phyloP scores from a whole-genome alignment of 176 grass and related monocot genomes.

The Elymus sibiricus region DNA sequence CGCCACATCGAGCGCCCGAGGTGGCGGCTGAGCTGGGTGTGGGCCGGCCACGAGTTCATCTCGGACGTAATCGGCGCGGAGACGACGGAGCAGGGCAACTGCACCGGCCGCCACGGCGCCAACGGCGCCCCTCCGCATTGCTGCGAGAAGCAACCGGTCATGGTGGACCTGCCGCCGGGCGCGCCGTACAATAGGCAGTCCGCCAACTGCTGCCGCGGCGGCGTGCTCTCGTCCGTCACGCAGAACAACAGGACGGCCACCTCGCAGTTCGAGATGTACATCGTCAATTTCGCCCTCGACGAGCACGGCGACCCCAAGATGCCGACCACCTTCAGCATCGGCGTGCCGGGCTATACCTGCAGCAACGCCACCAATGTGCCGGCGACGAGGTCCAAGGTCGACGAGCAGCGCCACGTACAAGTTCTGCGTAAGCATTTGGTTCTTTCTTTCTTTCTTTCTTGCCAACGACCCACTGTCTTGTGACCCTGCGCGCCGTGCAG shows the following conservation, averaged over 20 bases:
- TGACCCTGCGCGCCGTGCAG: not conserved
- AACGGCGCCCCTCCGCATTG: slow-evolving; percentile 35
- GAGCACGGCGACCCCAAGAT: not conserved
- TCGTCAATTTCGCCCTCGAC: not conserved
- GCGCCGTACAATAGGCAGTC: slow-evolving; percentile 47
- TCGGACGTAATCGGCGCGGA: slow-evolving; percentile 42
- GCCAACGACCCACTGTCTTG: too few species aligned
- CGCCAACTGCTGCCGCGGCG: slow-evolving; percentile 59
- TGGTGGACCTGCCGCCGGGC: slow-evolving; percentile 43
- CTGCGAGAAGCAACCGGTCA: slow-evolving; percentile 45
- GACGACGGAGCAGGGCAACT: slow-evolving; percentile 65
- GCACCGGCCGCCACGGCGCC: slow-evolving; percentile 6
- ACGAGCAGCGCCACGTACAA: slow-evolving; percentile 25
- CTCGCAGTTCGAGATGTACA: slow-evolving; percentile 49
- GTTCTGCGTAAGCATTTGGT: slow-evolving; percentile 26
- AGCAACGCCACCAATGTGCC: slow-evolving; percentile 38
- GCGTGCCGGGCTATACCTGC: slow-evolving; percentile 71
- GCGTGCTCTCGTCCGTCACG: slow-evolving; percentile 47
- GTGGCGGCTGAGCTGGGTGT: slow-evolving; percentile 70
- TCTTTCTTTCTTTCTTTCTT: not conserved
- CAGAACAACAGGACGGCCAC: slow-evolving; percentile 18
- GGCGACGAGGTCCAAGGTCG: slow-evolving; percentile 38
- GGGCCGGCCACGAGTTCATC: slow-evolving; percentile 53
- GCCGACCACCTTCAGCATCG: slow-evolving; percentile 54
- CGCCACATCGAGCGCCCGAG: slow-evolving; percentile 71